Evolutionary conservation across 768 basidiomycete species (phyloP).

Genomic region (Tulasnella sp.): DNA sequence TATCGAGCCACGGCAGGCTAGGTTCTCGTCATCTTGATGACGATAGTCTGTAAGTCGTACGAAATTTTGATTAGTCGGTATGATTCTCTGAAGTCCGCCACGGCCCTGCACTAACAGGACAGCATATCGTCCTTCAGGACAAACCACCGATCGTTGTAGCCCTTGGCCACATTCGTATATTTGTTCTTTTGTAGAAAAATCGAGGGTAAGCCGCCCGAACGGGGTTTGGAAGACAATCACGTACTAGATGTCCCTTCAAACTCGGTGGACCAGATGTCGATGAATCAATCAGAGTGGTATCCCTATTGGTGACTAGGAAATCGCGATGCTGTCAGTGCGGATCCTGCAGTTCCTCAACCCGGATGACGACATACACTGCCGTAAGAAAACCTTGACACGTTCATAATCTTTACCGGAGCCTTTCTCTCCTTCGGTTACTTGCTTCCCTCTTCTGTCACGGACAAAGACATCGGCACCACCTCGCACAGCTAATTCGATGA

Average conservation of each 20-base stretch:
- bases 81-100: not conserved
- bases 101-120: conserved; percentile 64
- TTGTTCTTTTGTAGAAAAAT: conserved; percentile 57
- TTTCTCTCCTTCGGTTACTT: conserved; percentile 64
- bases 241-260: conserved; percentile 67
- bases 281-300: conserved; percentile 65
- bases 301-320: conserved; percentile 72
- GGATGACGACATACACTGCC: conserved; percentile 65
- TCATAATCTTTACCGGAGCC: conserved; percentile 70
- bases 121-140: conserved; percentile 82
- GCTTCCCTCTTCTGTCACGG: conserved; percentile 71
- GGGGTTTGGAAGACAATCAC: not conserved
- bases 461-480: conserved; percentile 90
- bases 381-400: conserved; percentile 75
- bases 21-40: conserved; percentile 85
- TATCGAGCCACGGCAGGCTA: conserved; percentile 85
- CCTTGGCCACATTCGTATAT: conserved; percentile 89
- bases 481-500: conserved; percentile 82
- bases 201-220: not conserved
- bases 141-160: conserved; percentile 91
- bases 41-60: conserved; percentile 63
- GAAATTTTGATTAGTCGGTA: not conserved
- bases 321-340: conserved; percentile 25
- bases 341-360: not conserved
- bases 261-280: conserved; percentile 58